Percentiles rank a stretch among this genome's conserved stretches.
Evolutionary conservation across 1,139 yeast species (phyloP).

Genomic region (Candida dubliniensis): DNA sequence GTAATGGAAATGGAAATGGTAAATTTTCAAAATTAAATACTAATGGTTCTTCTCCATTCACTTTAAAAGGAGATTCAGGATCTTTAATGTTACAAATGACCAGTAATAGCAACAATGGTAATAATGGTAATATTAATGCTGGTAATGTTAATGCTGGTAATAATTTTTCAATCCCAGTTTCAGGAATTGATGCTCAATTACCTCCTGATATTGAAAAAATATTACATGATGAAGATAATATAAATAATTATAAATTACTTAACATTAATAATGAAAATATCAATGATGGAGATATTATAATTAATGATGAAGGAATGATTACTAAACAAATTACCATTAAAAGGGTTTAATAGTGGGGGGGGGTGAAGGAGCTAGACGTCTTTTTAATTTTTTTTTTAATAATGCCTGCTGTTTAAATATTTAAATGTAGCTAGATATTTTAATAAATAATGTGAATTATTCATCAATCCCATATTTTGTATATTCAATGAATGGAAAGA

Average conservation of each 20-base stretch:
- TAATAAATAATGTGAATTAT: background rate
- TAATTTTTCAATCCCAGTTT: background rate
- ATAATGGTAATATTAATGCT: too few species aligned
- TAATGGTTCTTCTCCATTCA: slow-evolving; percentile 5
- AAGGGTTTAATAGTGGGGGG: background rate
- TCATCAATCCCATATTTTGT: too few species aligned
- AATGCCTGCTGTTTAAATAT: background rate
- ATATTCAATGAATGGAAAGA: too few species aligned
- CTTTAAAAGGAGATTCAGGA: slow-evolving; percentile 10
- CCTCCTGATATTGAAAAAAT: slow-evolving; percentile 15
- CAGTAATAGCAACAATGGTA: too few species aligned
- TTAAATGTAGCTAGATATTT: background rate
- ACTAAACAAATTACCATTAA: background rate
- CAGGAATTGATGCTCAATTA: slow-evolving; percentile 10
- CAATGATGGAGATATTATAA: background rate
- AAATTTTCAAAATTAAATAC: slow-evolving; percentile 6
- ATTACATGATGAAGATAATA: slow-evolving; percentile 6
- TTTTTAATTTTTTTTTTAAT: too few species aligned
- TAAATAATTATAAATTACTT: background rate
- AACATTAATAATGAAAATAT: background rate
- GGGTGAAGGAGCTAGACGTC: too few species aligned
- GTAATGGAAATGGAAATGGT: too few species aligned
- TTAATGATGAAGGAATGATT: background rate
- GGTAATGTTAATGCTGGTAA: slow-evolving; percentile 1
- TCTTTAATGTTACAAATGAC: too few species aligned